A percentile compares a stretch with the other conserved stretches of the same genome.
Evolutionary conservation across 1,284 basidiomycete species (phyloP).

Genomic region (Mycosarcoma mackinlayi): DNA sequence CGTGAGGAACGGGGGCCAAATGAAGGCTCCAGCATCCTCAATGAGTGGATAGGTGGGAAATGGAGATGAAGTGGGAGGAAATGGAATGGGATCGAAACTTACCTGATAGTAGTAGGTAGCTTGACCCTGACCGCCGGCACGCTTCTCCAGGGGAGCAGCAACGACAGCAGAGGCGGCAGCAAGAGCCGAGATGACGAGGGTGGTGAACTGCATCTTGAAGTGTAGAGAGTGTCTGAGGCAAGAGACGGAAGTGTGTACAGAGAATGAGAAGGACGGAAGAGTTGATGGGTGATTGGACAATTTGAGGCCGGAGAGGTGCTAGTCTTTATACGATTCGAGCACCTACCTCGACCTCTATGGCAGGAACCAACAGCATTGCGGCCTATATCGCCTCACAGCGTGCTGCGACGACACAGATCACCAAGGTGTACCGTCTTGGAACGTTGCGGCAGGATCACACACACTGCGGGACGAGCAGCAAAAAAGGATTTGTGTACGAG

Average conservation of each 20-base stretch:
- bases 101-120: slow-evolving; percentile 56
- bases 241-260: neutral
- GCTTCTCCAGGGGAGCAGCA: slow-evolving; percentile 43
- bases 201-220: slow-evolving; percentile 50
- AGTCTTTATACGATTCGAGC: slow-evolving; percentile 28
- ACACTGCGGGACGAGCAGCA: neutral
- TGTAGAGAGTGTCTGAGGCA: neutral
- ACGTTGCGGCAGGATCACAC: no score
- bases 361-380: neutral
- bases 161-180: slow-evolving; percentile 32
- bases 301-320: neutral
- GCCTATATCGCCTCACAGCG: no score
- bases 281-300: slow-evolving; percentile 2
- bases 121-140: slow-evolving; percentile 29
- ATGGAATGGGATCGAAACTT: neutral
- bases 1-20: neutral
- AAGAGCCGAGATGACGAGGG: slow-evolving; percentile 41
- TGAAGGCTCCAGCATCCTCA: no score
- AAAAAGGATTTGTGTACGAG: neutral
- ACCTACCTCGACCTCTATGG: neutral
- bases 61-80: no score
- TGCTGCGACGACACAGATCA: no score
- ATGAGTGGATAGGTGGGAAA: no score
- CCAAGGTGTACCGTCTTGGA: no score
- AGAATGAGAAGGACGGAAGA: neutral